Evolutionary conservation across 139 green algal genomes (phyloP), one percentile per base, ranked within the genome.

Genomic region (Diplosphaera chodatii): DNA sequence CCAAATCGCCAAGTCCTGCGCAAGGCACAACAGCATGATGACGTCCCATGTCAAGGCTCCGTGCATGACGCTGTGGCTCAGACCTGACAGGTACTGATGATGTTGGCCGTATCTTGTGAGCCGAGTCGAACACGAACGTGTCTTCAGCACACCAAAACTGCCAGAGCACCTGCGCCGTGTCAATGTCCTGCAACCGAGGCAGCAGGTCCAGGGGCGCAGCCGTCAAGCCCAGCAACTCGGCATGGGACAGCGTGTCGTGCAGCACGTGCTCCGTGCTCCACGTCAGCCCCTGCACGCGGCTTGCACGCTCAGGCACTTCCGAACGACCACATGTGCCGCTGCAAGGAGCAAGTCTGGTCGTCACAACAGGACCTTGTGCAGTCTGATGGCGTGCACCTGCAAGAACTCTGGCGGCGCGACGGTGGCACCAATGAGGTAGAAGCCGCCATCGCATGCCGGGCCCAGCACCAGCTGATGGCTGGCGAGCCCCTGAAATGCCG

Each of bases 381-480:
- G 13, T 67, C 34, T 27, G 6, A 4, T 18, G 69, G 30, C 5
- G 13, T 66, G 32, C 27, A 68, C 72, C 66, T 68, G 27, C 55
- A 72, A 67, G 1, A 77, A 32, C 6, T 32, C 22, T 25, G 37
- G 32, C 2, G 68, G 74, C 70, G 67, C 29, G 25, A 32, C 8
- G 1, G 40, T 82, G 1, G 85, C 65, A 0, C 86, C 86, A 22
- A 92, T 37, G 32, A 91, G 67, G 73, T 92, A 92, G 70, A 85
- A 92, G 23, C 86, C 86, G 18, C 85, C 86, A 79, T 92, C 86
- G 21, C 56, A 10, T 34, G 85, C 76, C 32, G 83, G 85, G 16
- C 86, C 86, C n/a, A 91, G 59, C 15, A 91, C 83, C 29, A 86
- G 65, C 68, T 76, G 23, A 67, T 76, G 40, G 2, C 37, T 23